A percentile compares a stretch with the other conserved stretches of the same genome.
phyloP scores from a whole-genome alignment of 1,139 yeast species.

The Yamadazyma oceani region DNA sequence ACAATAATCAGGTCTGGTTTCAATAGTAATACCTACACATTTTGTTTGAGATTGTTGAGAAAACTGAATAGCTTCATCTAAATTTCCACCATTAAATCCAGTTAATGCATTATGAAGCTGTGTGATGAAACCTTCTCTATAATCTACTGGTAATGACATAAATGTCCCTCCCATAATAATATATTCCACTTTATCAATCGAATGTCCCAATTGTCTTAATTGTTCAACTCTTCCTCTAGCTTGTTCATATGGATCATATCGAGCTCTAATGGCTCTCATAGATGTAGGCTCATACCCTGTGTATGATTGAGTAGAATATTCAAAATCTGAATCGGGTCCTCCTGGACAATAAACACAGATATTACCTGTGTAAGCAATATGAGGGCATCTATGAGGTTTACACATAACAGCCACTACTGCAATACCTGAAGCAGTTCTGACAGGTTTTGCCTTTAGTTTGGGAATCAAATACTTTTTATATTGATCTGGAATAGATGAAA shows the following conservation, averaged over 20 bases:
- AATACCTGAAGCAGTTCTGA: conserved; percentile 96
- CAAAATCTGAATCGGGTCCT: conserved; percentile 98
- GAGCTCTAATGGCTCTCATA: conserved; percentile 96
- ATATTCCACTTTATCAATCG: conserved; percentile 95
- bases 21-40: conserved; percentile 98
- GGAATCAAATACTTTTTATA: conserved; percentile 89
- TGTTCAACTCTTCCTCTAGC: conserved; percentile 98
- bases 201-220: conserved; percentile 90
- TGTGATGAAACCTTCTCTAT: conserved; percentile 85
- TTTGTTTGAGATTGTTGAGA: conserved; percentile 95
- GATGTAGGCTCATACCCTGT: conserved; percentile 99
- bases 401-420: conserved; percentile 99
- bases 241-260: conserved; percentile 98
- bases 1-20: conserved; percentile 98
- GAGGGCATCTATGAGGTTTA: conserved; percentile 99
- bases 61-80: conserved; percentile 86
- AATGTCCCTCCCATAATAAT: conserved; percentile 99
- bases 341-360: conserved; percentile 99
- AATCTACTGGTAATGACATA: conserved; percentile 89
- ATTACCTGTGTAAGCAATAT: conserved; percentile 97
- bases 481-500: conserved; percentile 94
- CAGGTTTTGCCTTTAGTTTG: conserved; percentile 95
- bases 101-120: conserved; percentile 93
- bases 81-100: conserved; percentile 83
- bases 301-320: conserved; percentile 95